Evolutionary conservation across 2,329 filamentous ascomycete genomes (phyloP).

Genomic region (Exophiala spinifera): DNA sequence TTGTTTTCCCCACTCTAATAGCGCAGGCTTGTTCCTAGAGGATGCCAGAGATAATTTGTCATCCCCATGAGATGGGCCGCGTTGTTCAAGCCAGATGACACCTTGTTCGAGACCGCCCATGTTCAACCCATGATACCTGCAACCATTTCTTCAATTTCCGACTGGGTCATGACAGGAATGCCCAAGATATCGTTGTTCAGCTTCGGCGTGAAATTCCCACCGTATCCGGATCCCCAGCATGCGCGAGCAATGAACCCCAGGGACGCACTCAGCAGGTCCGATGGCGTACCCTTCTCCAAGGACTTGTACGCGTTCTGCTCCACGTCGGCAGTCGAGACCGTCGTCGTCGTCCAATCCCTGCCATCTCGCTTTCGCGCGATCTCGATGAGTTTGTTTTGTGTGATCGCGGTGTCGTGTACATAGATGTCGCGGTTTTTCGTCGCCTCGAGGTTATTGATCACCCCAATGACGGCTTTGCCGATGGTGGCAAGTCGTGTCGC

Average conservation of each 20-base stretch:
- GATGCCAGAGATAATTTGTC: too few relatives aligned
- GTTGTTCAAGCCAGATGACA: too few relatives aligned
- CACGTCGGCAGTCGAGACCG: slow-evolving; percentile 7
- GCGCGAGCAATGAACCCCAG: slow-evolving; percentile 31
- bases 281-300: slow-evolving; percentile 27
- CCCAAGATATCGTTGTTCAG: slow-evolving; percentile 42
- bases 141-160: too few relatives aligned
- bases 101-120: too few relatives aligned
- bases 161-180: too few relatives aligned
- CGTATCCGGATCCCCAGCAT: slow-evolving; percentile 36
- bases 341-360: slow-evolving; percentile 6
- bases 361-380: slow-evolving; percentile 33
- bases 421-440: slow-evolving; percentile 52
- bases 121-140: too few relatives aligned
- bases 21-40: too few relatives aligned
- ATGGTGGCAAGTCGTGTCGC: slow-evolving; percentile 48
- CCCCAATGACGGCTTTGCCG: slow-evolving; percentile 47
- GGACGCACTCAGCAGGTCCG: slow-evolving; percentile 1
- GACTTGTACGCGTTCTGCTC: slow-evolving; percentile 24
- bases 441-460: slow-evolving; percentile 49
- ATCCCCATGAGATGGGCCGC: too few relatives aligned
- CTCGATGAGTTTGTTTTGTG: slow-evolving; percentile 42
- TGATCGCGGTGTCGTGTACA: slow-evolving; percentile 44
- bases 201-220: slow-evolving; percentile 31
- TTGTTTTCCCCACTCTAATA: too few relatives aligned